Conservation (phyloP, 2,329 filamentous ascomycete species). For the Talaromyces sp. region DNA sequence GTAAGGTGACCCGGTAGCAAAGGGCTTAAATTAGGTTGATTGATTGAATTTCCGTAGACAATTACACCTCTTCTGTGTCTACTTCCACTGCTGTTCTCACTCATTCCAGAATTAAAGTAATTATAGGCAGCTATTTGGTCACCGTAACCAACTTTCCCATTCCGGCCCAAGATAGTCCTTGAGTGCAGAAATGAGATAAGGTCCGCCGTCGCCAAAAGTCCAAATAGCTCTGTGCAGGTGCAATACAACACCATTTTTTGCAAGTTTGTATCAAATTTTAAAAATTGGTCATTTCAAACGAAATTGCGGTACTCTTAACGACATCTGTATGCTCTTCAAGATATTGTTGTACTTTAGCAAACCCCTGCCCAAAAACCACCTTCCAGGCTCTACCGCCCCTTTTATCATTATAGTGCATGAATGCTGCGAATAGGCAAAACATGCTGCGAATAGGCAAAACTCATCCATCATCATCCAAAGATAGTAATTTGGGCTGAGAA, state of each 20-base stretch:
- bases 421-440: not conserved
- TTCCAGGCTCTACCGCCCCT: not conserved
- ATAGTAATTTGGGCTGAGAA: not conserved
- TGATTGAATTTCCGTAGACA: too few species aligned
- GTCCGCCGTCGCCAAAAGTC: slow-evolving; percentile 36
- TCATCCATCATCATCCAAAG: not conserved
- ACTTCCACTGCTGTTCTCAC: too few species aligned
- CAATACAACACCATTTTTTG: slow-evolving; percentile 39
- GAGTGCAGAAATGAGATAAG: slow-evolving; percentile 29
- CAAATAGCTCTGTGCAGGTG: slow-evolving; percentile 39
- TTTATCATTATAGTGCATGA: not conserved
- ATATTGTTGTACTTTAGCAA: not conserved
- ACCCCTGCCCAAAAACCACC: not conserved
- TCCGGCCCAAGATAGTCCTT: slow-evolving; percentile 25
- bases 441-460: too few species aligned
- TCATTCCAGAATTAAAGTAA: too few species aligned
- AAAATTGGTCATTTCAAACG: too few species aligned
- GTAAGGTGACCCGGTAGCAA: too few species aligned
- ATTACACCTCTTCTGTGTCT: too few species aligned
- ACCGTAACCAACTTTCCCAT: slow-evolving; percentile 33
- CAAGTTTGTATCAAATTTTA: too few species aligned
- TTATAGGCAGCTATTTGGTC: slow-evolving; percentile 19
- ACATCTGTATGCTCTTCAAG: too few species aligned
- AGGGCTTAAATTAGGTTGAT: too few species aligned
- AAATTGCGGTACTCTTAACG: too few species aligned